Evolutionary conservation across 1,139 yeast genomes (phyloP).

Genomic region (Magnusiomyces paraingens): DNA sequence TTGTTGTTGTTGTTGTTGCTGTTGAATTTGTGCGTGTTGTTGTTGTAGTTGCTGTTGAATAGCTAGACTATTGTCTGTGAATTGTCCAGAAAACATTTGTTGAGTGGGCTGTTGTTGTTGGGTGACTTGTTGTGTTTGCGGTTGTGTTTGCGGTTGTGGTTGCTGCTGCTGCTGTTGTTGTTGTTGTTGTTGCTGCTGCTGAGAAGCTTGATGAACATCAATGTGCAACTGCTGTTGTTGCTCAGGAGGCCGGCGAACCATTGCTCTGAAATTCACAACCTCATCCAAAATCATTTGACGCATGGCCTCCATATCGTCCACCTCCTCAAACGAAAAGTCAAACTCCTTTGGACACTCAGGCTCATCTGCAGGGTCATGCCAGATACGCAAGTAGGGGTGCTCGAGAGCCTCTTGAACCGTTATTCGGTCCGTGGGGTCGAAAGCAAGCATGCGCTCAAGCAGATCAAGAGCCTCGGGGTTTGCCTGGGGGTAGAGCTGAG

Average conservation of each 20-base stretch:
- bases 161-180: constrained; percentile 22
- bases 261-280: constrained; percentile 68
- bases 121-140: constrained; percentile 6
- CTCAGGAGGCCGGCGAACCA: constrained; percentile 57
- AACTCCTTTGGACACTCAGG: constrained; percentile 78
- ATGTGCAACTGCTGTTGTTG: constrained; percentile 46
- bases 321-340: constrained; percentile 84
- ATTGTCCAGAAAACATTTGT: constrained; percentile 18
- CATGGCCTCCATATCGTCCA: constrained; percentile 74
- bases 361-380: constrained; percentile 97
- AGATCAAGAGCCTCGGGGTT: constrained; percentile 83
- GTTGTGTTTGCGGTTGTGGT: too few species aligned
- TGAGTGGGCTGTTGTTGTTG: constrained; percentile 20
- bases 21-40: constrained; percentile 25
- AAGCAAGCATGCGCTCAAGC: constrained; percentile 71
- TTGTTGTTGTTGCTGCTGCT: constrained; percentile 19
- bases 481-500: constrained; percentile 69
- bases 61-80: constrained; percentile 12
- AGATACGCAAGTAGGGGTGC: constrained; percentile 82
- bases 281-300: constrained; percentile 73
- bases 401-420: constrained; percentile 83
- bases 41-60: constrained; percentile 17
- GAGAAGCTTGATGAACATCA: constrained; percentile 19
- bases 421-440: constrained; percentile 82
- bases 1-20: constrained; percentile 17